These are phyloP conservation scores for Alternaria ventricosa DNA, from an alignment of 2,329 filamentous ascomycete genomes.

Conservation along the genomic window DNA sequence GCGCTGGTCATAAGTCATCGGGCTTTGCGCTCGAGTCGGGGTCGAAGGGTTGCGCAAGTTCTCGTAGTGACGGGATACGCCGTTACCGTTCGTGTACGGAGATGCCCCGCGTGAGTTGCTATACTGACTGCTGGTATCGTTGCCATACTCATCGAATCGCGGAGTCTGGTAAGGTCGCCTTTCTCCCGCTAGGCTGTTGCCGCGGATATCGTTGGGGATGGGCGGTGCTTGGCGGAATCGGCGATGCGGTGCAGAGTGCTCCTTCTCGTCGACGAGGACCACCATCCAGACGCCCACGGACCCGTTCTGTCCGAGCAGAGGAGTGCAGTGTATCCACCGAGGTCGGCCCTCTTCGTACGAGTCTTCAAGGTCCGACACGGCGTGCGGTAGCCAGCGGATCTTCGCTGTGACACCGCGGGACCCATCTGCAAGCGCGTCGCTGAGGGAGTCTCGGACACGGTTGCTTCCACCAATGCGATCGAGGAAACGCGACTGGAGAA, in stretches of 20 bases:
- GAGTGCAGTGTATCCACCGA: slow-evolving; percentile 80
- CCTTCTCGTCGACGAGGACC: slow-evolving; percentile 69
- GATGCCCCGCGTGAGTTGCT: neutral
- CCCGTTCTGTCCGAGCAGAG: slow-evolving; percentile 70
- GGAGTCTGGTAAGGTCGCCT: neutral
- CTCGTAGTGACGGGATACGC: slow-evolving; percentile 12
- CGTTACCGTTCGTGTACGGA: slow-evolving; percentile 3
- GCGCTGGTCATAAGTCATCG: slow-evolving; percentile 16
- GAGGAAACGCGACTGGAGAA: slow-evolving; percentile 57
- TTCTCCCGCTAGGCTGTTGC: slow-evolving; percentile 1
- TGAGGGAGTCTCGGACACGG: slow-evolving; percentile 61
- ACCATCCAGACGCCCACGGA: slow-evolving; percentile 81
- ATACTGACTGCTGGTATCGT: slow-evolving; percentile 2
- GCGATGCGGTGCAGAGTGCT: slow-evolving; percentile 23
- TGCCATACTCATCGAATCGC: slow-evolving; percentile 16
- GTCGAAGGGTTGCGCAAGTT: slow-evolving; percentile 12
- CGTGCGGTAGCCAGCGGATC: slow-evolving; percentile 67
- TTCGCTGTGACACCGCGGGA: slow-evolving; percentile 74
- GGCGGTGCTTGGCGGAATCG: slow-evolving; percentile 43
- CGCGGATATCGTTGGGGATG: slow-evolving; percentile 35
- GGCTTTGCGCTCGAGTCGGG: slow-evolving; percentile 3
- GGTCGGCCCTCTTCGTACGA: slow-evolving; percentile 65
- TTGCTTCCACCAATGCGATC: slow-evolving; percentile 58
- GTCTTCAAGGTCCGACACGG: slow-evolving; percentile 45
- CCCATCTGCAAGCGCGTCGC: slow-evolving; percentile 69